Evolutionary conservation across 768 basidiomycete genomes (phyloP).

Genomic region (Mycena chlorophos): DNA sequence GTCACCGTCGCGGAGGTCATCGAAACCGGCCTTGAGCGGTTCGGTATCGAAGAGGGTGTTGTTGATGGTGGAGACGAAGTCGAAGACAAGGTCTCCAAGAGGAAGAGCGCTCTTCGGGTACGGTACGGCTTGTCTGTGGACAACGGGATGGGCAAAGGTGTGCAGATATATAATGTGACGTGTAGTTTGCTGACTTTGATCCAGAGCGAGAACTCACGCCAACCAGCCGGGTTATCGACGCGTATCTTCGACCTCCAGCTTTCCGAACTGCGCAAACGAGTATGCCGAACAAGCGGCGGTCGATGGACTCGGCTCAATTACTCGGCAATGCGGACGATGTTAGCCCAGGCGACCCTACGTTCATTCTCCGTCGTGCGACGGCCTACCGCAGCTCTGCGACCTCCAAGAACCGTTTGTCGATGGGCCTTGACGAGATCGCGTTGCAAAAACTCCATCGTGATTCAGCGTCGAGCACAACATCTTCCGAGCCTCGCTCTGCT

Average conservation of each 20-base stretch:
- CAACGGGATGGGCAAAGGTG: constrained; percentile 63
- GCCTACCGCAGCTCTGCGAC: constrained; percentile 66
- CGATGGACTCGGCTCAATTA: no score
- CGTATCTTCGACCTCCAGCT: constrained; percentile 71
- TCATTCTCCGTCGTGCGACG: constrained; percentile 82
- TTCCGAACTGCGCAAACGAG: constrained; percentile 51
- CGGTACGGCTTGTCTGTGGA: constrained; percentile 77
- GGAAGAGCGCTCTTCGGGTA: constrained; percentile 79
- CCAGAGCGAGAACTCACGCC: constrained; percentile 78
- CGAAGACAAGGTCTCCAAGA: constrained; percentile 86
- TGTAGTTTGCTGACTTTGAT: constrained; percentile 10
- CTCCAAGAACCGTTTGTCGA: constrained; percentile 56
- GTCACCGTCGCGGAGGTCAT: constrained; percentile 96
- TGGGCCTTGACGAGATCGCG: constrained; percentile 79
- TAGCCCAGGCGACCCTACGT: constrained; percentile 65
- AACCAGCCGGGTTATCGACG: constrained; percentile 82
- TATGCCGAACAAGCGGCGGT: no score
- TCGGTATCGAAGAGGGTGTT: constrained; percentile 93
- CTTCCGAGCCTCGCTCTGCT: constrained; percentile 38
- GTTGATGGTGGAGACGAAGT: constrained; percentile 98
- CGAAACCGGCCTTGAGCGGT: constrained; percentile 87
- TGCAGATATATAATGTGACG: constrained; percentile 26
- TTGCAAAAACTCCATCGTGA: constrained; percentile 72
- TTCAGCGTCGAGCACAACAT: constrained; percentile 58
- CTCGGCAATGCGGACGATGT: constrained; percentile 75